Evolutionary conservation across 768 basidiomycete genomes (phyloP), one percentile per base, ranked within the genome.

Genomic region (Mycena galopus): DNA sequence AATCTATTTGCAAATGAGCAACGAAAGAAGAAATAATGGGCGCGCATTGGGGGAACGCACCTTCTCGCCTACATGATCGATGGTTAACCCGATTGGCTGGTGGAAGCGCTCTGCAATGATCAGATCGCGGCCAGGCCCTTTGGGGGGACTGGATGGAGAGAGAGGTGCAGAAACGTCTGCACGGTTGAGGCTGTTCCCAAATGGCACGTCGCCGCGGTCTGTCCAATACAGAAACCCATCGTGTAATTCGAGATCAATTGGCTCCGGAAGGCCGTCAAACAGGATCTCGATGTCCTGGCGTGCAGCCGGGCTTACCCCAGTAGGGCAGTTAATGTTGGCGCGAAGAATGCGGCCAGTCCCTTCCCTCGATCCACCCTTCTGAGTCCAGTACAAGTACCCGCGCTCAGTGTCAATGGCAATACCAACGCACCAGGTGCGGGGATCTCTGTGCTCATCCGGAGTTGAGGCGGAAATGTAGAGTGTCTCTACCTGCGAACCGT

Each of bases 341-440:
- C 73, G 70, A 53, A 71, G 66, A 47, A 75, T 72, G 25, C 66
- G 61, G 25, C 73, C 73, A 4, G n/a, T 61, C 50, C 12, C 65
- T 69, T 37, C 66, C 42, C 72, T 75, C 37, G 65, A 60, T 14
- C 25, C 39, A 29, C 73, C 73, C 67, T 75, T 75, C 50, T 75
- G 73, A 30, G 73, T 68, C 73, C 73, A 75, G 50, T 75, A 75
- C n/a, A 75, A n/a, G 30, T 72, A 57, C 14, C 66, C 61, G 33
- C 73, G 70, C n/a, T 3, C 14, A 8, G 58, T 9, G 64, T 75
- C 73, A 25, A 75, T 44, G 7, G 62, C 58, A n/a, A 75, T 53
- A 30, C 73, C 73, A 27, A 75, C 73, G n/a, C 73, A 75, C 70
- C 71, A 72, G 1, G 61, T 72, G 30, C 70, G 71, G 25, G 67